Base-by-base conservation (phyloP, 805 yeast genomes). In the Lipomyces starkeyi region DNA sequence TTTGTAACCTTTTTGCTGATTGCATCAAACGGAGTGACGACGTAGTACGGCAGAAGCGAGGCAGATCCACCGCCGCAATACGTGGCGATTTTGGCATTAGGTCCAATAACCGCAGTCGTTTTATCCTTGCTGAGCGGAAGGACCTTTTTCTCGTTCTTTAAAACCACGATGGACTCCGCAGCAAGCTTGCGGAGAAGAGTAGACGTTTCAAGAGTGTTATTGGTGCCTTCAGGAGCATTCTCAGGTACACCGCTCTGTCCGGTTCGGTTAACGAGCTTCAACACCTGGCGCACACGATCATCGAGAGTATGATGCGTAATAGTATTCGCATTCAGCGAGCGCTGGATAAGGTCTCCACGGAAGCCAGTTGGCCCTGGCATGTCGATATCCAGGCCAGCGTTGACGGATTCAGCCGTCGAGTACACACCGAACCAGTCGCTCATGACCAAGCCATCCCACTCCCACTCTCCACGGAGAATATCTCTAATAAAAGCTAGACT, bases 361-460 rank as follows among this genome's bases (percentile, higher is more conserved):
- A 87, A 82, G 59, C 82, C 76, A 2, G 86, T 78, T 22, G 86
- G 85, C 53, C 91, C 91, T 0, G 91, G 91, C 88, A 86, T 86
- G 76, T 88, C 91, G 71, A 88, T 78, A 73, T 86, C 88, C 65
- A 87, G 77, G 6, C 90, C 90, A 37, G 85, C 84, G 49, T 82
- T 80, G 58, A 87, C 75, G n/a, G 87, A 73, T 56, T 80, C 82
- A 53, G 79, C 80, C 35, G 78, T 77, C 17, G 87, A 80, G 75
- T 84, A 86, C 9, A 82, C 80, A 34, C 91, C 91, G 4, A 13
- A 83, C 90, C 90, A 87, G 77, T 87, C 91, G 35, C 88, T 84
- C 87, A 88, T 86, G 47, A 83, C 75, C 52, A 83, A 75, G 57
- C 91, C 91, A 7, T 83, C 79, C 78, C 81, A 87, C 4, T 80